phyloP scores from a whole-genome alignment of 2,329 filamentous ascomycete species.

The Colletotrichum sp. region DNA sequence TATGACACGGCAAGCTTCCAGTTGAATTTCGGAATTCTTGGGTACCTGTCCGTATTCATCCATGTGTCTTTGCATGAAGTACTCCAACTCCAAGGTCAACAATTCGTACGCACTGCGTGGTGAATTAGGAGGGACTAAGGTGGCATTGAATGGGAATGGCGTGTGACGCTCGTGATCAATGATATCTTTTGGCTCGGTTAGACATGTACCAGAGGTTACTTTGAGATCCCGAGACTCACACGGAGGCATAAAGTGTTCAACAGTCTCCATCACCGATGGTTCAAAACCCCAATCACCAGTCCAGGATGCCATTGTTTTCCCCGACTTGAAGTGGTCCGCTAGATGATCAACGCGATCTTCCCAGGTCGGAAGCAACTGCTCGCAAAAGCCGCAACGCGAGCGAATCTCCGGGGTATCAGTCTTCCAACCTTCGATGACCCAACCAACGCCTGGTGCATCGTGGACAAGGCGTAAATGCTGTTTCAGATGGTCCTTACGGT shows the following conservation, averaged over 20 bases:
- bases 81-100: slow-evolving; percentile 61
- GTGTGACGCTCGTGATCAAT: slow-evolving; percentile 67
- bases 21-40: slow-evolving; percentile 57
- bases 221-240: slow-evolving; percentile 49
- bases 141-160: slow-evolving; percentile 58
- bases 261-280: slow-evolving; percentile 62
- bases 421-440: slow-evolving; percentile 72
- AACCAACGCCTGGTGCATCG: slow-evolving; percentile 62
- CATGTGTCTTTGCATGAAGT: slow-evolving; percentile 52
- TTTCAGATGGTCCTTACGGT: slow-evolving; percentile 70
- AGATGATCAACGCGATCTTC: slow-evolving; percentile 66
- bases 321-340: slow-evolving; percentile 69
- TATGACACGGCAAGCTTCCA: slow-evolving; percentile 63
- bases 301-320: slow-evolving; percentile 72
- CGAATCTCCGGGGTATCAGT: slow-evolving; percentile 64
- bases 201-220: slow-evolving; percentile 39
- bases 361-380: slow-evolving; percentile 67
- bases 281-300: slow-evolving; percentile 75
- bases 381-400: slow-evolving; percentile 71
- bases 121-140: slow-evolving; percentile 45
- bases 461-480: slow-evolving; percentile 70
- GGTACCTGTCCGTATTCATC: slow-evolving; percentile 45
- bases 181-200: slow-evolving; percentile 56
- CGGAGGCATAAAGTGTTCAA: slow-evolving; percentile 71
- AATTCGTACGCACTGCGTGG: slow-evolving; percentile 66